Evolutionary conservation across 2,329 filamentous ascomycete genomes (phyloP).

Genomic region (Sclerotinia subarctica): DNA sequence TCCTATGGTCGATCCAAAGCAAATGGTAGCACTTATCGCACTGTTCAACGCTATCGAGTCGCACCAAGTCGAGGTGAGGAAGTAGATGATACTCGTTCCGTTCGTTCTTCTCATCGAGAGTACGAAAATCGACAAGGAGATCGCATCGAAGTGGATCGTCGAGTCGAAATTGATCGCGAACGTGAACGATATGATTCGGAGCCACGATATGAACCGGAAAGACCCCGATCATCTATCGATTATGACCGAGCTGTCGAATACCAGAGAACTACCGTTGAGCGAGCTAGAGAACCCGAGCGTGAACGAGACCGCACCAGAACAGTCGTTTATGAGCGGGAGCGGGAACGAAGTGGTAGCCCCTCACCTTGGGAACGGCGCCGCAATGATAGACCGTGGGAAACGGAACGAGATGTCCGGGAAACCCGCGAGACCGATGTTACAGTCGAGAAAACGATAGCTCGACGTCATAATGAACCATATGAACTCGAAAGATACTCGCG

Average conservation of each 20-base stretch:
- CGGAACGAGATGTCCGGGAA: constrained; percentile 33
- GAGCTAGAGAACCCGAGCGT: constrained; percentile 40
- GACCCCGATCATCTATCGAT: constrained; percentile 33
- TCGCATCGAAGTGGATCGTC: constrained; percentile 37
- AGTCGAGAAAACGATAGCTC: constrained; percentile 27
- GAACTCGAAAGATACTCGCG: constrained; percentile 59
- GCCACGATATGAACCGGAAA: constrained; percentile 27
- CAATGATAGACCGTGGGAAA: constrained; percentile 31
- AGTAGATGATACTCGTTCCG: constrained; percentile 33
- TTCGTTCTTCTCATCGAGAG: constrained; percentile 31
- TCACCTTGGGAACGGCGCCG: constrained; percentile 38
- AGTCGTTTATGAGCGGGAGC: constrained; percentile 41
- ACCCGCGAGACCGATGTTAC: constrained; percentile 26
- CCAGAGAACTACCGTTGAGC: constrained; percentile 28
- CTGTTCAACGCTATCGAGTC: constrained; percentile 38
- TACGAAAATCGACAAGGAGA: constrained; percentile 29
- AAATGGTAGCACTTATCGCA: constrained; percentile 32
- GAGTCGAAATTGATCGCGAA: constrained; percentile 30
- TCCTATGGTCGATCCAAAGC: constrained; percentile 27
- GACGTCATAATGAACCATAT: constrained; percentile 36
- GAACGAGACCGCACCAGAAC: constrained; percentile 38
- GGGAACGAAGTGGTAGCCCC: constrained; percentile 29
- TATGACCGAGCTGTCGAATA: constrained; percentile 29
- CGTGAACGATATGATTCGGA: constrained; percentile 5
- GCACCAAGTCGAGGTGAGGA: constrained; percentile 34